Percentiles rank a stretch among this genome's conserved stretches.
Evolutionary conservation across 2,329 filamentous ascomycete species (phyloP).

Genomic region (Neonectria hederae): DNA sequence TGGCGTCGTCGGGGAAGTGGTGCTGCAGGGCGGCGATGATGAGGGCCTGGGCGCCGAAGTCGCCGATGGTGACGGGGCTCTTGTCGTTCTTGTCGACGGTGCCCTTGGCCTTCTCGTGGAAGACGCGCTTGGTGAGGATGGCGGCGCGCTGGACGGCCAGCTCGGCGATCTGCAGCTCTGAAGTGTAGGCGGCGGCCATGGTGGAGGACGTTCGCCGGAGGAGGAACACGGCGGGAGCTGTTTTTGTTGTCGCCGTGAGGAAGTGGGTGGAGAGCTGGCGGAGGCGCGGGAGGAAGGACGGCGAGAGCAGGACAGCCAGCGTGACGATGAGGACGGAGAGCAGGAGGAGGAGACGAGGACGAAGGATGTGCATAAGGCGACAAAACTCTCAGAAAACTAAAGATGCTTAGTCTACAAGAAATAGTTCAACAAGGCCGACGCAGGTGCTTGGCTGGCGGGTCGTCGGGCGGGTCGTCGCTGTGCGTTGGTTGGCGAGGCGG

Average conservation of each 20-base stretch:
- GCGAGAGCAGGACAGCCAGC: conserved; percentile 42
- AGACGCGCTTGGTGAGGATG: conserved; percentile 63
- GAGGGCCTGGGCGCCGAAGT: conserved; percentile 96
- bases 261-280: conserved; percentile 41
- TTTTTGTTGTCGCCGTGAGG: conserved; percentile 32
- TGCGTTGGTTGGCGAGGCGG: conserved; percentile 12
- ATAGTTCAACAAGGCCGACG: neutral
- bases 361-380: conserved; percentile 27
- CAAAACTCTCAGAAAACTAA: neutral
- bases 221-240: conserved; percentile 30
- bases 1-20: conserved; percentile 89
- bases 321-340: conserved; percentile 36
- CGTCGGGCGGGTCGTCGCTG: conserved; percentile 27
- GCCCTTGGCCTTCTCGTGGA: conserved; percentile 88
- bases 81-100: conserved; percentile 91
- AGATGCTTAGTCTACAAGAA: too few species aligned
- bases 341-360: conserved; percentile 18
- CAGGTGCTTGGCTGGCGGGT: conserved; percentile 12
- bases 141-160: conserved; percentile 85
- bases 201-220: conserved; percentile 28
- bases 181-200: conserved; percentile 65
- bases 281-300: conserved; percentile 41
- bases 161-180: conserved; percentile 84
- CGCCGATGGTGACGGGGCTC: conserved; percentile 96
- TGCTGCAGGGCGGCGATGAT: conserved; percentile 91